Evolutionary conservation across 306 rosid species (phyloP).

Genomic region (Dryas drummondii): DNA sequence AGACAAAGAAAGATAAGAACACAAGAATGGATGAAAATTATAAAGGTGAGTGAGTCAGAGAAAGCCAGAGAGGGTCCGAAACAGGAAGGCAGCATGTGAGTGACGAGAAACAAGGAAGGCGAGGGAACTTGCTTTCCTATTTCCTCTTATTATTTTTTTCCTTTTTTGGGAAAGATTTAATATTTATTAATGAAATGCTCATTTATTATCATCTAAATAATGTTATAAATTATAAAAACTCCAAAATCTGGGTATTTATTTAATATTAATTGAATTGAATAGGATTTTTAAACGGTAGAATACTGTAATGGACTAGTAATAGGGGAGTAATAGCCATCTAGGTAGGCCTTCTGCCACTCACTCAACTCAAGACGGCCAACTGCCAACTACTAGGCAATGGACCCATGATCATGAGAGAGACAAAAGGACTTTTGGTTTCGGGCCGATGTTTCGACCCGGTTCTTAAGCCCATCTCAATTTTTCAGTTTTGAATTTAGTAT

Average conservation of each 20-base stretch:
- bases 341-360: no score
- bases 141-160: constrained; percentile 20
- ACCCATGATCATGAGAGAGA: no score
- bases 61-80: constrained; percentile 32
- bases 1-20: constrained; percentile 22
- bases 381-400: no score
- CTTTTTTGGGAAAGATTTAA: background rate
- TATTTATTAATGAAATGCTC: background rate
- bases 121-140: constrained; percentile 40
- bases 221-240: background rate
- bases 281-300: background rate
- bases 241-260: constrained; percentile 2
- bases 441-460: no score
- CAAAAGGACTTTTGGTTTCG: no score
- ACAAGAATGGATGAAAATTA: constrained; percentile 15
- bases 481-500: no score
- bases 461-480: no score
- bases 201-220: background rate
- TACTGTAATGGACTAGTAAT: background rate
- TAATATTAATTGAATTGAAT: background rate
- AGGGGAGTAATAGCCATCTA: no score
- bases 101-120: constrained; percentile 48
- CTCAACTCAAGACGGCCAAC: no score
- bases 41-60: constrained; percentile 25
- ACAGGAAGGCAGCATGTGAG: constrained; percentile 52